phyloP scores from a whole-genome alignment of 83 land plant genomes.

The Picea abies region DNA sequence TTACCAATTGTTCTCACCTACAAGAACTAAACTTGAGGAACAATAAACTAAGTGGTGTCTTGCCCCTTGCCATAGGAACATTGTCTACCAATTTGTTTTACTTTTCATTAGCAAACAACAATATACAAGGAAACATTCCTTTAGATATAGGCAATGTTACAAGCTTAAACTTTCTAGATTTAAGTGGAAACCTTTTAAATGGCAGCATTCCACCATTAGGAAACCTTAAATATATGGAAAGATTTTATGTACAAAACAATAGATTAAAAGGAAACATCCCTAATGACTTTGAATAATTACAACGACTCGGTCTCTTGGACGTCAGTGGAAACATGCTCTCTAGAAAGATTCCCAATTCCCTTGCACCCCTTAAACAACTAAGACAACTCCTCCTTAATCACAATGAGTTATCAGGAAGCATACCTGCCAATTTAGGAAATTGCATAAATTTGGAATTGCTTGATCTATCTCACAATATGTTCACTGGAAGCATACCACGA shows the following conservation, averaged over 20 bases:
- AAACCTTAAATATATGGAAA: conserved; percentile 41
- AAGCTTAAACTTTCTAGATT: no score
- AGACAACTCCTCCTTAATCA: conserved; percentile 15
- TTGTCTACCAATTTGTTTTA: conserved; percentile 37
- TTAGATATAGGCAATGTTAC: no score
- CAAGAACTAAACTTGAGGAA: conserved; percentile 51
- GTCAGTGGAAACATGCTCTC: conserved; percentile 58
- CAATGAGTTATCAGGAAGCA: no score
- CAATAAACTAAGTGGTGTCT: conserved; percentile 54
- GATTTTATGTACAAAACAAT: conserved; percentile 53
- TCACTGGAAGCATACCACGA: no score
- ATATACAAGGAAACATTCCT: conserved; percentile 13
- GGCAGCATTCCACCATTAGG: no score
- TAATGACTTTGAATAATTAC: conserved; percentile 38
- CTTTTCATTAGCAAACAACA: conserved; percentile 57
- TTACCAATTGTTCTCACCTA: conserved; percentile 7
- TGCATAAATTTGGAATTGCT: no score
- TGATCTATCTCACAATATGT: no score
- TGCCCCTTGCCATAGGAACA: conserved; percentile 60
- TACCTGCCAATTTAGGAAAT: no score
- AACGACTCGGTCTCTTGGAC: conserved; percentile 59
- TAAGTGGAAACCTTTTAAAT: no score
- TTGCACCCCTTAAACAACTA: conserved; percentile 42
- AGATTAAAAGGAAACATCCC: conserved; percentile 64
- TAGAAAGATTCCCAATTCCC: conserved; percentile 60